Evolutionary conservation across 352 stramenopile genomes (phyloP).

Genomic region (Phytophthora sp.): DNA sequence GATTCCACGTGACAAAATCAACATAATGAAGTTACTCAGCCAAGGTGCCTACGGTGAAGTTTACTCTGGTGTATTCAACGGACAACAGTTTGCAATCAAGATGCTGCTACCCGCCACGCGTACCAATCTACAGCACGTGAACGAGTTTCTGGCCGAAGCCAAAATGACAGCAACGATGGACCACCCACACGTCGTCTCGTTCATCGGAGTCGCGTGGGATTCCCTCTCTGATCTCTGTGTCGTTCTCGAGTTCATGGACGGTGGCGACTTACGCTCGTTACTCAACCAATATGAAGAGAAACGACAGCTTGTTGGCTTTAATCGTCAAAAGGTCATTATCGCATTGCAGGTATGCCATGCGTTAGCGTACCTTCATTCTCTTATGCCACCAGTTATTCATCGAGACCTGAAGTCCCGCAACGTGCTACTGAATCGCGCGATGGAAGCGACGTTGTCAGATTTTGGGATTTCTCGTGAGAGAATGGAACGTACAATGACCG

Average conservation of each 20-base stretch:
- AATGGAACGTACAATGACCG: constrained; percentile 23
- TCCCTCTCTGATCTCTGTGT: constrained; percentile 39
- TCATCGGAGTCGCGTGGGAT: constrained; percentile 44
- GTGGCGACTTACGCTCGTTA: constrained; percentile 43
- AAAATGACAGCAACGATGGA: constrained; percentile 39
- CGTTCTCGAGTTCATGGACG: constrained; percentile 50
- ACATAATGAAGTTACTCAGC: constrained; percentile 21
- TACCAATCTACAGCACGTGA: constrained; percentile 36
- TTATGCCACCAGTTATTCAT: constrained; percentile 10
- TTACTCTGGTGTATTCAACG: constrained; percentile 39
- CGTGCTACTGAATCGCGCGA: constrained; percentile 21
- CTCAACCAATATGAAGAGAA: constrained; percentile 24
- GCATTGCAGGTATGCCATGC: constrained; percentile 34
- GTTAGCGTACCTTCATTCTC: constrained; percentile 19
- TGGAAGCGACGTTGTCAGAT: constrained; percentile 55
- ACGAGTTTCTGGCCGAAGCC: constrained; percentile 42
- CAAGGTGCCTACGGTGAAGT: constrained; percentile 55
- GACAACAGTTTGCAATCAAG: constrained; percentile 49
- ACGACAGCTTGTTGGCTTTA: constrained; percentile 14
- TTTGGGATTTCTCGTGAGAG: constrained; percentile 54
- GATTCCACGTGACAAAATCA: constrained; percentile 35
- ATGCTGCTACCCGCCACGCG: constrained; percentile 38
- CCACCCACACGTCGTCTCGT: constrained; percentile 38
- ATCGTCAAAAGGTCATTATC: constrained; percentile 33
- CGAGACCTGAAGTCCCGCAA: constrained; percentile 37